Conservation (phyloP, 2,329 filamentous ascomycete genomes). For the Penicillium sp. region DNA sequence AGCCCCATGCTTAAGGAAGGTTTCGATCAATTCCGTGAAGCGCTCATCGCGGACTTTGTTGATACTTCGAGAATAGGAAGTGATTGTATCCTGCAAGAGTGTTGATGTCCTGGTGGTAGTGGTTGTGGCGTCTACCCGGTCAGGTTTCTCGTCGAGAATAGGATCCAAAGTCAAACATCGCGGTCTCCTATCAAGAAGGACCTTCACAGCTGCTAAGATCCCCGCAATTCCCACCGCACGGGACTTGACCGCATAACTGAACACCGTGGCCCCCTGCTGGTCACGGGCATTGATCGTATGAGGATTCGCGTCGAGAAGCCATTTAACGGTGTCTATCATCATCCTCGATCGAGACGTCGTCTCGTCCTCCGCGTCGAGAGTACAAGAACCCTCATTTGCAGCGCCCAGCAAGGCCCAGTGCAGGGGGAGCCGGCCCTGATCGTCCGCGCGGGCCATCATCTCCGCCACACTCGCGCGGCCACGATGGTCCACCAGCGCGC, state of each 20-base stretch:
- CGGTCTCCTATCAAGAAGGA: neutral
- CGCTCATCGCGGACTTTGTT: neutral
- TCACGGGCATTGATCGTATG: slow-evolving; percentile 7
- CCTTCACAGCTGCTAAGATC: neutral
- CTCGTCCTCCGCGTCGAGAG: neutral
- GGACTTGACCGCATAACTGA: slow-evolving; percentile 3
- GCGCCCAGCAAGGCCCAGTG: slow-evolving; percentile 1
- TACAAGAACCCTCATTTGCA: neutral
- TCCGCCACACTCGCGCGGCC: slow-evolving; percentile 2
- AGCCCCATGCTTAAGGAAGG: neutral
- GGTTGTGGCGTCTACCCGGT: neutral
- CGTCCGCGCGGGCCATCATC: slow-evolving; percentile 2
- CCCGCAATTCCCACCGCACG: neutral
- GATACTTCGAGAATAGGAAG: neutral
- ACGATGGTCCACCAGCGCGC: slow-evolving; percentile 5
- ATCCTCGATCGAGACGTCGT: neutral
- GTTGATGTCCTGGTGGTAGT: neutral
- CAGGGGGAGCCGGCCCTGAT: slow-evolving; percentile 7
- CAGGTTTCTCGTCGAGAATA: neutral
- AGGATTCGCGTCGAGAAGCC: slow-evolving; percentile 10
- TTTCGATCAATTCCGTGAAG: neutral
- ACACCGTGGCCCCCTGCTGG: slow-evolving; percentile 1
- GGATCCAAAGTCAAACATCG: neutral
- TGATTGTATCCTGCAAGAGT: slow-evolving; percentile 1
- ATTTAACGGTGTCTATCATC: neutral